phyloP scores from a whole-genome alignment of 371 early-diverging fungal species.

The Entomophthora muscae region DNA sequence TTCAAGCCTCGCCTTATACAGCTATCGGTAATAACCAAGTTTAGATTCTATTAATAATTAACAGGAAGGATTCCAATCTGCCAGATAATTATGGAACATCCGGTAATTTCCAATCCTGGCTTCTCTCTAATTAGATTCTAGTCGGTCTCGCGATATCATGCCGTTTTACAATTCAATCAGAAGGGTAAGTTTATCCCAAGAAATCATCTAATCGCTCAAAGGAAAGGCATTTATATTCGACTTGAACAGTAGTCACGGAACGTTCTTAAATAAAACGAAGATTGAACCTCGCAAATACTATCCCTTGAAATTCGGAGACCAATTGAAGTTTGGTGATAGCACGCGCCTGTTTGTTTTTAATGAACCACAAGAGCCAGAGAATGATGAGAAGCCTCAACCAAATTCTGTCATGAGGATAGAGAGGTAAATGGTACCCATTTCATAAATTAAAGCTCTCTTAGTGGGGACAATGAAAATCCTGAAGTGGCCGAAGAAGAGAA shows the following conservation, averaged over 20 bases:
- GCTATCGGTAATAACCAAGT: background rate
- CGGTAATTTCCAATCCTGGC: background rate
- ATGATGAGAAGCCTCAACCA: background rate
- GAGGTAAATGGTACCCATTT: background rate
- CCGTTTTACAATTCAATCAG: background rate
- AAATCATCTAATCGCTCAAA: background rate
- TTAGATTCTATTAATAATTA: background rate
- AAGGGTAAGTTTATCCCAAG: background rate
- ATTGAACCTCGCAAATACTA: background rate
- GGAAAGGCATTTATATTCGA: constrained; percentile 1
- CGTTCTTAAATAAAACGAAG: constrained; percentile 1
- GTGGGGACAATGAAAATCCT: background rate
- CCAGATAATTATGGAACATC: constrained; percentile 5
- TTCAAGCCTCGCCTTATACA: background rate
- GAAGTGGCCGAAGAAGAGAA: background rate
- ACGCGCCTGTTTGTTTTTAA: background rate
- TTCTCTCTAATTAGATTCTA: background rate
- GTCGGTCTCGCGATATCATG: constrained; percentile 7
- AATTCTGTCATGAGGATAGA: background rate
- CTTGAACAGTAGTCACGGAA: constrained; percentile 4
- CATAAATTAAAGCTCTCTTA: background rate
- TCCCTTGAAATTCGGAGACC: background rate
- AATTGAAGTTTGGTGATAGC: constrained; percentile 4
- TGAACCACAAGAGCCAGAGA: background rate
- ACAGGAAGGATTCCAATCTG: constrained; percentile 6